Percentiles rank a stretch among this genome's conserved stretches.
Conservation (phyloP, 306 rosid species). For the Casuarina cunninghamiana region DNA sequence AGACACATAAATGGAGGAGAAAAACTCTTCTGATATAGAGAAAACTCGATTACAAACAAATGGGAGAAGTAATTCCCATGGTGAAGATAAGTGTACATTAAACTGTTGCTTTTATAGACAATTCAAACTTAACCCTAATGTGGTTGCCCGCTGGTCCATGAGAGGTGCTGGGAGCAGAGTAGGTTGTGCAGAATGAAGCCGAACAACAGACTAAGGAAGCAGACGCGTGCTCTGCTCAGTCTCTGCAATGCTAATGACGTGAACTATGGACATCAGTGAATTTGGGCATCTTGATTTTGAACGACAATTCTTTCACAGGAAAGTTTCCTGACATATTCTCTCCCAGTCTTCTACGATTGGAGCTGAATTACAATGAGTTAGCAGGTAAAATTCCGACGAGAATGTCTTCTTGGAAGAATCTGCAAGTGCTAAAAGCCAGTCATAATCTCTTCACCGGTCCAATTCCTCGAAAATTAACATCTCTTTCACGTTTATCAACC, state of each 20-base stretch:
- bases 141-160: no score
- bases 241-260: slow-evolving; percentile 30
- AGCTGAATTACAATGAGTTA: slow-evolving; percentile 55
- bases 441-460: slow-evolving; percentile 52
- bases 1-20: no score
- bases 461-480: slow-evolving; percentile 51
- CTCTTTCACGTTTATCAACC: slow-evolving; percentile 33
- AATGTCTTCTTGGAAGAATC: slow-evolving; percentile 49
- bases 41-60: slow-evolving; percentile 37
- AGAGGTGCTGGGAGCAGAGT: no score
- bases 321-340: slow-evolving; percentile 56
- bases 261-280: slow-evolving; percentile 62
- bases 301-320: slow-evolving; percentile 49
- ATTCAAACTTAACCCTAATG: no score
- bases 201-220: slow-evolving; percentile 47
- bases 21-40: slow-evolving; percentile 15
- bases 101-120: no score
- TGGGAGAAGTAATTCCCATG: no score
- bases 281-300: slow-evolving; percentile 30
- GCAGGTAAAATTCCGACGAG: slow-evolving; percentile 56
- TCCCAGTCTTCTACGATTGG: slow-evolving; percentile 35
- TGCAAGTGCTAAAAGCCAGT: slow-evolving; percentile 49
- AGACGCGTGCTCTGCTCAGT: slow-evolving; percentile 18
- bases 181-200: no score
- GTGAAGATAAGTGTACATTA: no score